These are phyloP conservation scores for Irpex lacteus DNA, from an alignment of 1,284 basidiomycete species.

Conservation along the genomic window DNA sequence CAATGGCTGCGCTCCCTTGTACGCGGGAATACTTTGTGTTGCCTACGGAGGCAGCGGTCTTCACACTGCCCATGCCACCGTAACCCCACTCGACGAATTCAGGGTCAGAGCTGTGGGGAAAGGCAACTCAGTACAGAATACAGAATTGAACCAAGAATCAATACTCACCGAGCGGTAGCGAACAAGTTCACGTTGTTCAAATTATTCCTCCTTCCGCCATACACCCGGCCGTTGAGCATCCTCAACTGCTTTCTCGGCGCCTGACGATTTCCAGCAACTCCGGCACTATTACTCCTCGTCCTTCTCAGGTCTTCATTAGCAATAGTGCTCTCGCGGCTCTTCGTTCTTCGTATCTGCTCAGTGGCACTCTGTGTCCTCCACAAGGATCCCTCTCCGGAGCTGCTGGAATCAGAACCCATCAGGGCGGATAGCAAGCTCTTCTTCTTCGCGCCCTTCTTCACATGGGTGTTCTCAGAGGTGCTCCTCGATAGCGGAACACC, in stretches of 20 bases:
- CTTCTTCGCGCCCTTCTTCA: slow-evolving; percentile 5
- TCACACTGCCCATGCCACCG: slow-evolving; percentile 78
- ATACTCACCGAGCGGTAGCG: slow-evolving; percentile 33
- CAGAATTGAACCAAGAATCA: background rate
- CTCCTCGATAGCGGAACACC: slow-evolving; percentile 10
- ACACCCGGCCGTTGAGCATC: slow-evolving; percentile 78
- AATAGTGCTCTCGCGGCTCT: slow-evolving; percentile 13
- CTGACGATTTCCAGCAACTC: slow-evolving; percentile 1
- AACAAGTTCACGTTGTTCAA: slow-evolving; percentile 27
- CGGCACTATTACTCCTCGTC: slow-evolving; percentile 11
- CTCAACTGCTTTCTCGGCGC: slow-evolving; percentile 29
- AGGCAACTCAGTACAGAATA: slow-evolving; percentile 4
- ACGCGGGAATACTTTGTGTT: slow-evolving; percentile 24
- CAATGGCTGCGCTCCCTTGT: slow-evolving; percentile 9
- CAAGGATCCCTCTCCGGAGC: slow-evolving; percentile 7
- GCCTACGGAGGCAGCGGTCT: slow-evolving; percentile 27
- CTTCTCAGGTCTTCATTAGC: slow-evolving; percentile 6
- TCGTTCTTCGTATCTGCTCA: slow-evolving; percentile 16
- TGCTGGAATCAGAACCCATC: slow-evolving; percentile 3
- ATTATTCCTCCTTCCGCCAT: slow-evolving; percentile 48
- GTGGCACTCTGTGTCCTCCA: slow-evolving; percentile 18
- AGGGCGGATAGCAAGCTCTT: slow-evolving; percentile 6
- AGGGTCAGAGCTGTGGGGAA: slow-evolving; percentile 41
- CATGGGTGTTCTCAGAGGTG: slow-evolving; percentile 7
- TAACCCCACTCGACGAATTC: slow-evolving; percentile 87